Evolutionary conservation across 352 stramenopile genomes (phyloP).

Genomic region (Pelagophyceae sp.): DNA sequence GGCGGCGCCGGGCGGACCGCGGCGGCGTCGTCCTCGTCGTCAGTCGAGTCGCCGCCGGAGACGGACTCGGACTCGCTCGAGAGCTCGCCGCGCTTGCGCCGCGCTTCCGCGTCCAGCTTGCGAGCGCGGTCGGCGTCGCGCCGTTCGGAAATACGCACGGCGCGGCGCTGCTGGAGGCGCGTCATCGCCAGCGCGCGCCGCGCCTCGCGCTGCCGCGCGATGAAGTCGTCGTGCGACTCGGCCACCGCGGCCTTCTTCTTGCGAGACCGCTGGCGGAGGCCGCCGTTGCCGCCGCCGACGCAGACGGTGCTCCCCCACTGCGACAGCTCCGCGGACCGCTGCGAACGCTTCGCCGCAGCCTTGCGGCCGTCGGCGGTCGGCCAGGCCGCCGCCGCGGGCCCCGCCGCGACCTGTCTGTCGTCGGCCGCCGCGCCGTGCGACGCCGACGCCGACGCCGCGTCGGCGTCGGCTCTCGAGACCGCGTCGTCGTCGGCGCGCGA

Average conservation of each 20-base stretch:
- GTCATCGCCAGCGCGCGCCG: background rate
- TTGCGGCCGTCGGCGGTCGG: background rate
- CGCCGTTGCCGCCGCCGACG: background rate
- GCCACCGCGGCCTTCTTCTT: background rate
- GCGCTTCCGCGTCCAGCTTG: background rate
- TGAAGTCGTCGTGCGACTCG: background rate
- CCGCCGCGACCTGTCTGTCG: background rate
- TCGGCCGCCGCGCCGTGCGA: background rate
- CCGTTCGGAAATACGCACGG: background rate
- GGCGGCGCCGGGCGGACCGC: background rate
- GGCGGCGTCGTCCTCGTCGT: background rate
- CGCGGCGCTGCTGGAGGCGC: background rate
- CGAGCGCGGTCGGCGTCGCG: background rate
- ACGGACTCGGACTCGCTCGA: constrained; percentile 1
- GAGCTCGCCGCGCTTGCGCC: background rate
- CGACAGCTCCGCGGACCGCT: background rate
- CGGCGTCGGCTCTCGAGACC: background rate
- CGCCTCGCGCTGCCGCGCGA: background rate
- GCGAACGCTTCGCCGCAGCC: background rate
- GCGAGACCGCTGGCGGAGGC: background rate
- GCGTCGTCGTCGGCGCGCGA: background rate
- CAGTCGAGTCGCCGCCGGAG: background rate
- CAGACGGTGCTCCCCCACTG: background rate
- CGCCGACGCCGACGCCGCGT: background rate
- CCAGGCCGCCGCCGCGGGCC: background rate